phyloP scores from a whole-genome alignment of 345 rosid genomes.

The Syzygium grande region DNA sequence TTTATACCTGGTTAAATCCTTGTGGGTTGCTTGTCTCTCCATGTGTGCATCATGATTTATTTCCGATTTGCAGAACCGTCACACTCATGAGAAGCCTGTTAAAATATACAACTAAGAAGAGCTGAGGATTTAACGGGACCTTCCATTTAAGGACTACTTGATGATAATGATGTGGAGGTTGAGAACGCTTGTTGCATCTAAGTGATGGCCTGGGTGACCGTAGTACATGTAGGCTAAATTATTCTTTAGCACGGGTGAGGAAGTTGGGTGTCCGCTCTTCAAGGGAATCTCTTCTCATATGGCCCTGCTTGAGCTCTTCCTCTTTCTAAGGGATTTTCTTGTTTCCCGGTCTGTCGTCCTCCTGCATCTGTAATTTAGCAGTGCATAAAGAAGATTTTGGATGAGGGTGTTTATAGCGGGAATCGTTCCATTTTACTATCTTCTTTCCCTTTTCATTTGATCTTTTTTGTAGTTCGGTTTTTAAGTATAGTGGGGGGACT shows the following conservation, averaged over 20 bases:
- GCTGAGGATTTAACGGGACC: not conserved
- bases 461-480: not conserved
- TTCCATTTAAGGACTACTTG: not conserved
- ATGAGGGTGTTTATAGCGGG: constrained; percentile 28
- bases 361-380: constrained; percentile 31
- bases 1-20: not conserved
- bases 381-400: constrained; percentile 42
- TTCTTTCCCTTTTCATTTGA: constrained; percentile 1
- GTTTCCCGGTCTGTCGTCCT: constrained; percentile 9
- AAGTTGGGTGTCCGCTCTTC: not conserved
- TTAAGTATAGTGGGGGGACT: not conserved
- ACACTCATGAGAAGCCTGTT: constrained; percentile 3
- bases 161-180: not conserved
- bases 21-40: not conserved
- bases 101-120: constrained; percentile 2
- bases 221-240: constrained; percentile 22
- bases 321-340: constrained; percentile 5
- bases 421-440: constrained; percentile 11
- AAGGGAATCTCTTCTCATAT: not conserved
- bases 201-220: constrained; percentile 12
- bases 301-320: not conserved
- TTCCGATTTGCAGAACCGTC: not conserved
- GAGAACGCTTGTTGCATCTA: constrained; percentile 5
- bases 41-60: not conserved
- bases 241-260: constrained; percentile 3